Evolutionary conservation across 225 moss, liverwort and hornwort genomes (phyloP).

Genomic region (Neckera pumila): DNA sequence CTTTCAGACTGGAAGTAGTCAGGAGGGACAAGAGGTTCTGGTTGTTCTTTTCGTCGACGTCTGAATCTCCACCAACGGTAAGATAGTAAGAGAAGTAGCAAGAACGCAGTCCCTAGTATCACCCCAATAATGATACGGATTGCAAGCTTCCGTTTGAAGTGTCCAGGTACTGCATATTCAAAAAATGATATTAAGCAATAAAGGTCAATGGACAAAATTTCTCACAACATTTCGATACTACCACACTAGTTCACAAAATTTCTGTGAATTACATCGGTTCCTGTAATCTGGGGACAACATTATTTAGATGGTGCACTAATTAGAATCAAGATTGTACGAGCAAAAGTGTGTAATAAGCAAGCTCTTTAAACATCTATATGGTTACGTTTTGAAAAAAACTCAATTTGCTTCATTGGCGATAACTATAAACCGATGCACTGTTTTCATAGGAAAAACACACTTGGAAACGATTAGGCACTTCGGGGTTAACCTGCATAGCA

Average conservation of each 20-base stretch:
- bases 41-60: neutral
- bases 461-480: no score
- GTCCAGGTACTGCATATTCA: neutral
- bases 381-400: no score
- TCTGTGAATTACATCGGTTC: neutral
- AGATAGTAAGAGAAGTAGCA: neutral
- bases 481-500: slow-evolving; percentile 11
- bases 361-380: no score
- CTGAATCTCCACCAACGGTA: slow-evolving; percentile 1
- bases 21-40: neutral
- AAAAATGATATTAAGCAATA: neutral
- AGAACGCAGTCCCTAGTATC: neutral
- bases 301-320: neutral
- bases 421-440: no score
- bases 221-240: neutral
- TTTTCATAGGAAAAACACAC: no score
- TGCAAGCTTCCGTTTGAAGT: neutral
- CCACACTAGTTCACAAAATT: no score
- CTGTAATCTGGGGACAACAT: neutral
- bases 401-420: no score
- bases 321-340: no score
- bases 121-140: neutral
- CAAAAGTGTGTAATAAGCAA: neutral
- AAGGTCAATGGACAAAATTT: no score
- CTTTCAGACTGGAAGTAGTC: slow-evolving; percentile 10